Base-by-base conservation (phyloP, 225 moss, liverwort and hornwort species). In the Takakia lepidozioides region DNA sequence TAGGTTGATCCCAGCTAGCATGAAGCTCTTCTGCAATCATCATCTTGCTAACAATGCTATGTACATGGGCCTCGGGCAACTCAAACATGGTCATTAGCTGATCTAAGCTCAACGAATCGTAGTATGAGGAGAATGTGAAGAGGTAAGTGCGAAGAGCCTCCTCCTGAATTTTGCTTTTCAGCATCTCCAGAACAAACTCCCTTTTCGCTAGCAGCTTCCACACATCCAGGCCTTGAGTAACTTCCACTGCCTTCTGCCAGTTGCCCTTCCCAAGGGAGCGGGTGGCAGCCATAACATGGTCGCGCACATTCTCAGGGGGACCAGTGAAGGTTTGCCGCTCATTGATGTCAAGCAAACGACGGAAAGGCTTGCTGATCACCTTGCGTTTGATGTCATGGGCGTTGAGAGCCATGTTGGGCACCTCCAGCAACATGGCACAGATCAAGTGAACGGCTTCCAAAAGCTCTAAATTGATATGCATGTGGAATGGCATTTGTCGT, bases 11-110 rank as follows among this genome's bases (percentile, higher is more conserved):
- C 93, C 93, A 95, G 62, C 89, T 95, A 22, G 86, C 93, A 49
- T 95, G 93, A 49, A 95, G 67, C 84, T 95, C 93, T 64, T 90
- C 90, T 0, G 89, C 84, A 32, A 95, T 95, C 86, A 95, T 90
- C 90, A 95, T 95, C 82, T 95, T 95, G 60, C 93, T 95, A 44
- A 90, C 77, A 21, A 87, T 82, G 72, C 90, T 95, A 51, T 95
- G 93, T 29, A 90, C 93, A 52, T 86, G 86, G 17, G 84, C 76
- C 72, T 95, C 93, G 17, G 80, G 62, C 29, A 90, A 50, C 32
- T 82, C 82, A 49, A 95, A 95, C 86, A 95, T 95, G 60, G 55
- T 54, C 72, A 86, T 90, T 55, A 95, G 62, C 68, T 89, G 90
- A 64, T 95, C 93, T 66, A 95, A 59, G 73, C 90, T 95, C 43